Conservation (phyloP, 1,139 yeast species). For the Zygosaccharomyces sapae region DNA sequence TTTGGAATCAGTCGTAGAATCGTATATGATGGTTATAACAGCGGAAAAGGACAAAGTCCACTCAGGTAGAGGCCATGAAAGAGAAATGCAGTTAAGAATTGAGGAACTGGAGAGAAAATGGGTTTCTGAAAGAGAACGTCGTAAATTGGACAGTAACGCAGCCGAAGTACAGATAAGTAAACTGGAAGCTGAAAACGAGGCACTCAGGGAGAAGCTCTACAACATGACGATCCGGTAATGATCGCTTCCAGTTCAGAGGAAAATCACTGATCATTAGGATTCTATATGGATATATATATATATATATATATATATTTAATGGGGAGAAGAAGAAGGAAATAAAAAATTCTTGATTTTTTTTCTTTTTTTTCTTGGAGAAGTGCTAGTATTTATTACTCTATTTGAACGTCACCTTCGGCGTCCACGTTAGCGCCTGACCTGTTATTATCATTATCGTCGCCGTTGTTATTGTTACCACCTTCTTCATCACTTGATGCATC, state of each 20-base stretch:
- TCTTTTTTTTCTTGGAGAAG: background rate
- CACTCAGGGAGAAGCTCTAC: conserved; percentile 38
- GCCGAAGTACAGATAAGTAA: conserved; percentile 50
- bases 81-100: conserved; percentile 45
- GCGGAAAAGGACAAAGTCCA: conserved; percentile 20
- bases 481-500: conserved; percentile 31
- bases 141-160: conserved; percentile 56
- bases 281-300: conserved; percentile 9
- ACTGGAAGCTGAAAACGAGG: conserved; percentile 52
- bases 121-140: conserved; percentile 67
- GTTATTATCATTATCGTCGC: conserved; percentile 22
- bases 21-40: conserved; percentile 48
- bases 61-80: conserved; percentile 21
- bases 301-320: conserved; percentile 1
- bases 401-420: conserved; percentile 30
- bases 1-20: conserved; percentile 52
- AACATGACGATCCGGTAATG: conserved; percentile 12
- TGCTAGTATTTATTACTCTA: conserved; percentile 18
- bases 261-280: conserved; percentile 6
- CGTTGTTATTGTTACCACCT: conserved; percentile 37
- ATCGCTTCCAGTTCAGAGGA: background rate
- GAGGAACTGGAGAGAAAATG: conserved; percentile 61
- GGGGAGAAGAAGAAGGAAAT: background rate
- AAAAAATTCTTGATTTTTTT: background rate
- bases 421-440: conserved; percentile 18